phyloP scores from a whole-genome alignment of 352 stramenopile genomes.

The Aphanomyces astaci region DNA sequence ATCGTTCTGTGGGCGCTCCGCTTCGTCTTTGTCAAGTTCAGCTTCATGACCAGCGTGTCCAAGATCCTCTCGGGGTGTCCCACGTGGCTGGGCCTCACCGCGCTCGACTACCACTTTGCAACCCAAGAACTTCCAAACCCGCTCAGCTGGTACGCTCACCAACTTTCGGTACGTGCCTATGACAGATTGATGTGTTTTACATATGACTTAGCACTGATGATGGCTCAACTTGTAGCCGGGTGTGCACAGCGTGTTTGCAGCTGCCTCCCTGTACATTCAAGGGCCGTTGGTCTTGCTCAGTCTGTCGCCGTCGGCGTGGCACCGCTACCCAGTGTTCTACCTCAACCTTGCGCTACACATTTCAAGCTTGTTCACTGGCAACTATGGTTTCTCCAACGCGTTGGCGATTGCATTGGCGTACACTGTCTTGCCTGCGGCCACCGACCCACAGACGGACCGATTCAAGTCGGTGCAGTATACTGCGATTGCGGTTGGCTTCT shows the following conservation, averaged over 20 bases:
- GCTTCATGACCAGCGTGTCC: constrained; percentile 87
- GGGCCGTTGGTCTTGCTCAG: constrained; percentile 80
- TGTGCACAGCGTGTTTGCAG: constrained; percentile 67
- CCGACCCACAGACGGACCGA: neutral
- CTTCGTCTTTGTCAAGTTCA: constrained; percentile 91
- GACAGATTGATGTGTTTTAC: neutral
- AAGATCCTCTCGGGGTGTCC: constrained; percentile 88
- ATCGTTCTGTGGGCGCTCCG: constrained; percentile 55
- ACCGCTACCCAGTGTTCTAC: constrained; percentile 46
- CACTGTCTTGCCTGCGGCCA: neutral
- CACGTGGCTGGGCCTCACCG: constrained; percentile 85
- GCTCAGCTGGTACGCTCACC: constrained; percentile 78
- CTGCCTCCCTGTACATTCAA: constrained; percentile 82
- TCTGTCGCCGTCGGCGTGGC: constrained; percentile 45
- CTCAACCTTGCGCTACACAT: constrained; percentile 80
- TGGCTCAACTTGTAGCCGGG: constrained; percentile 37
- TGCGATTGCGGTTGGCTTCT: neutral
- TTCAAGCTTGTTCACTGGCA: constrained; percentile 80
- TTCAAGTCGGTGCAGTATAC: constrained; percentile 18
- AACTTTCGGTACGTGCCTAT: constrained; percentile 51
- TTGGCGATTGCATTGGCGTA: constrained; percentile 29
- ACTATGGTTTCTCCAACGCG: constrained; percentile 94
- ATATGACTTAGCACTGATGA: neutral
- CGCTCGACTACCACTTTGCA: constrained; percentile 88
- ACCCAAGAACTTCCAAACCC: constrained; percentile 76